Base-by-base conservation (phyloP, 2,329 filamentous ascomycete genomes). In the Diaporthe sp. region DNA sequence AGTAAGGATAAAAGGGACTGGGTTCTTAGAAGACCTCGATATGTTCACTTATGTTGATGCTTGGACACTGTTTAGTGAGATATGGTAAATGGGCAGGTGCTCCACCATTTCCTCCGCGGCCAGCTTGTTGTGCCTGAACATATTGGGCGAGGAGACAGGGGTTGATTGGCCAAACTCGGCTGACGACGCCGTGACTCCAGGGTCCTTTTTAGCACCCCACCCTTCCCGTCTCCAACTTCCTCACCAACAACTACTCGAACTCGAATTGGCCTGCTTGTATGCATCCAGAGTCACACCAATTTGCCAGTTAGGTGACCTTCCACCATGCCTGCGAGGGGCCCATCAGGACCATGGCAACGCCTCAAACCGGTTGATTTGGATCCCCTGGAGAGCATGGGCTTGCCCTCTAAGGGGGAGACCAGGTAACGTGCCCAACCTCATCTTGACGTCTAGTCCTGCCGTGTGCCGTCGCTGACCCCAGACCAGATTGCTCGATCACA, bases 391-490 rank as follows among this genome's bases (percentile, higher is more conserved):
- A 89, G 88, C 75, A 93, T 97, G 78, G 96, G 96, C 2, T 88
- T 98, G 77, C 95, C 95, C 6, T 98, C 95, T 2, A 98, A 98
- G 81, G 96, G 96, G 70, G 96, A 98, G 83, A 94, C 89, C 64
- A 93, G 94, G 95, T 96, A 87, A 87, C 52, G 81, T 8, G 42
- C 10, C 19, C 28, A 28, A n/a, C 19, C 42, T 69, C 40, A 33
- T 61, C 52, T 73, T 45, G 58, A 66, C 66, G 28, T 19, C 38
- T 35, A 45, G 55, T 60, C 33, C 10, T 54, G 30, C n/a, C 40
- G 25, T 25, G n/a, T 25, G 38, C 33, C 58, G 58, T 30, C 58
- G 74, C 74, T 76, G 75, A 64, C 52, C n/a, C n/a, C 40, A 45
- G 12, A 1, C 35, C 77, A 95, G 93, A 79, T 86, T 96, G 47